phyloP scores from a whole-genome alignment of 306 rosid species.

The Coriaria nepalensis region DNA sequence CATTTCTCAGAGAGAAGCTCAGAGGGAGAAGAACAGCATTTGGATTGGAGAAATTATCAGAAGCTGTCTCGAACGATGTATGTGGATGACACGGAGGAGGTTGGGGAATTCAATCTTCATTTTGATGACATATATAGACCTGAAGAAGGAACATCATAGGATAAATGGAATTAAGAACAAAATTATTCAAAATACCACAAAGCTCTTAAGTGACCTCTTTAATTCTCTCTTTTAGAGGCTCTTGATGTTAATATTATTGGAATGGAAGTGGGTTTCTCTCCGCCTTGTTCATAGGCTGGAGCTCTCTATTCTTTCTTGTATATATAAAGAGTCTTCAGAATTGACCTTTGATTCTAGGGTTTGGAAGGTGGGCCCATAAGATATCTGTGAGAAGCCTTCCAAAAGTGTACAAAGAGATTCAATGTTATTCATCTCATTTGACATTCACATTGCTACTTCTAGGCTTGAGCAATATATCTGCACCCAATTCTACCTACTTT shows the following conservation, averaged over 20 bases:
- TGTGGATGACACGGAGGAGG: slow-evolving; percentile 53
- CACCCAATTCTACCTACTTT: too few relatives aligned
- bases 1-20: slow-evolving; percentile 45
- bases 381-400: slow-evolving; percentile 11
- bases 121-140: slow-evolving; percentile 61
- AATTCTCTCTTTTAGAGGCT: slow-evolving; percentile 27
- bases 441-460: too few relatives aligned
- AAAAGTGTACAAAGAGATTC: slow-evolving; percentile 16
- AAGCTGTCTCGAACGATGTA: slow-evolving; percentile 30
- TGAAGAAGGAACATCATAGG: background rate
- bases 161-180: background rate
- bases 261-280: slow-evolving; percentile 22
- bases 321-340: slow-evolving; percentile 29
- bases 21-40: slow-evolving; percentile 38
- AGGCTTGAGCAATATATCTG: background rate
- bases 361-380: slow-evolving; percentile 15
- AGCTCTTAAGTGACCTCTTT: slow-evolving; percentile 24
- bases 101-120: slow-evolving; percentile 46
- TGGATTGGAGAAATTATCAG: slow-evolving; percentile 31
- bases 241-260: slow-evolving; percentile 17
- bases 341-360: slow-evolving; percentile 10
- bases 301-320: slow-evolving; percentile 55
- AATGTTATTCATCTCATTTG: background rate
- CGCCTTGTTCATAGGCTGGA: slow-evolving; percentile 13
- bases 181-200: slow-evolving; percentile 21